Evolutionary conservation across 176 grass and related monocot species (phyloP), one percentile per base, ranked within the genome.

Genomic region (Oropetium thomaeum): DNA sequence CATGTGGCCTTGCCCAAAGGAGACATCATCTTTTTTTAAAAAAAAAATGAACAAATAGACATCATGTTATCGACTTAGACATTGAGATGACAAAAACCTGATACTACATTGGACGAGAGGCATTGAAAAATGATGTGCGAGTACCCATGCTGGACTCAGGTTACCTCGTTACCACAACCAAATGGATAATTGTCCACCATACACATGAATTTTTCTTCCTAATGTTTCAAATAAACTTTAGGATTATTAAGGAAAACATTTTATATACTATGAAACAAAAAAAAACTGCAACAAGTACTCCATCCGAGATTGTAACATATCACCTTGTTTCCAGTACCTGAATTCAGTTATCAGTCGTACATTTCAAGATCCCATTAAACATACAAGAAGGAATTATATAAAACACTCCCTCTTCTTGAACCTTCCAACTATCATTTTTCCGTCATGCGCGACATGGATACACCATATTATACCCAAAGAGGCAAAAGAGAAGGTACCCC

Each of bases 341-440:
- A 62, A 25, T 25, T 62, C 17, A 23, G 59, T 51, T 26, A 51
- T 49, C 74, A 17, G 29, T 16, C 65, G 38, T 52, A 64, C 65
- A 59, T 10, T 48, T 63, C 45, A 73, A 65, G 73, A 5, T 48
- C 44, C 63, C 65, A 41, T 58, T 58, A n/a, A 69, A 58, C 72
- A 80, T 45, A 39, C 25, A 75, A 93, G n/a, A 83, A 59, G 85
- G 87, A 85, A n/a, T n/a, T 68, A 65, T 69, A 86, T 95, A 95
- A 95, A 95, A 90, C 45, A 70, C 59, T 65, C 85, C 92, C 82
- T 85, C 76, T 65, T 62, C 15, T 44, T 44, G 54, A 78, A 65
- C 55, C 38, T 44, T 53, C 23, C 52, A 31, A 37, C 5, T 64
- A 34, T 26, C 17, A 22, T 23, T 37, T 13, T 27, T 8, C 42